Conservation (phyloP, 2,329 filamentous ascomycete species). For the Malbranchea cinnamomea region DNA sequence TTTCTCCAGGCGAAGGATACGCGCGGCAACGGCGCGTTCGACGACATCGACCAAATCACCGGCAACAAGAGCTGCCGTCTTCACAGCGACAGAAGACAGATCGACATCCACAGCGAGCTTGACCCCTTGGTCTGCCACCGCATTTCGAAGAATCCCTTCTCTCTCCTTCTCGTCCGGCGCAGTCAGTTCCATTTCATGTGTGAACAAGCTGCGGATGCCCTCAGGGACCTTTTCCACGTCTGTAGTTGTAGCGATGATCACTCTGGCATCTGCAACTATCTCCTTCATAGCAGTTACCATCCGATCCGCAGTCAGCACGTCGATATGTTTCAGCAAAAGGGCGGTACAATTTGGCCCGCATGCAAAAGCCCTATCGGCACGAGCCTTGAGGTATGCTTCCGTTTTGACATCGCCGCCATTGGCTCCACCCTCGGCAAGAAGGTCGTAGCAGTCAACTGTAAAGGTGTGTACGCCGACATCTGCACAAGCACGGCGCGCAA, state of each 20-base stretch:
- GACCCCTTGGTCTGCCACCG: constrained; percentile 61
- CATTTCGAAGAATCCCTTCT: constrained; percentile 68
- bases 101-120: constrained; percentile 73
- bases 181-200: constrained; percentile 84
- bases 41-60: constrained; percentile 91
- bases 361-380: constrained; percentile 74
- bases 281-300: constrained; percentile 77
- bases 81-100: constrained; percentile 70
- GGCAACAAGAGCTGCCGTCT: constrained; percentile 88
- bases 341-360: constrained; percentile 75
- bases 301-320: constrained; percentile 78
- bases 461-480: constrained; percentile 88
- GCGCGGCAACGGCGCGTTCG: constrained; percentile 69
- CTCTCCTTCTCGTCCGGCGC: constrained; percentile 87
- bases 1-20: constrained; percentile 57
- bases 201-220: constrained; percentile 78
- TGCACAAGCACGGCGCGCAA: constrained; percentile 61
- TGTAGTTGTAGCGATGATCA: constrained; percentile 85
- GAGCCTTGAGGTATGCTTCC: constrained; percentile 73
- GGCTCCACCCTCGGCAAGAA: constrained; percentile 77
- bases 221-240: constrained; percentile 92
- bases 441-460: constrained; percentile 78
- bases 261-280: constrained; percentile 61
- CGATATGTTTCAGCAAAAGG: constrained; percentile 76
- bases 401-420: constrained; percentile 88